Percentiles rank a stretch among this genome's conserved stretches.
phyloP scores from a whole-genome alignment of 176 grass and related monocot genomes.

The Oryza glaberrima region DNA sequence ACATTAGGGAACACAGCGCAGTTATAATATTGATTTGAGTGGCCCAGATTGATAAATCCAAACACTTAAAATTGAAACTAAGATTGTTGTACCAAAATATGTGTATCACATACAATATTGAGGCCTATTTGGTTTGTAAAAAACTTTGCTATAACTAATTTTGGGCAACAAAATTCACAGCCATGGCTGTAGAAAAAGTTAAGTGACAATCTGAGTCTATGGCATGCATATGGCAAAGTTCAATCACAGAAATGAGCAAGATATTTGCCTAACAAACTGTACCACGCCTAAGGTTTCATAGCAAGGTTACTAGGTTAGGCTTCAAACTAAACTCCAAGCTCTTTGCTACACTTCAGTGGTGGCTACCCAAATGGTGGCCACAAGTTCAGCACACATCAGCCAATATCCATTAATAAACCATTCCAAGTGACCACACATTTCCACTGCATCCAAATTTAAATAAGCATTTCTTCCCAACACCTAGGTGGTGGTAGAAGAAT shows the following conservation, averaged over 20 bases:
- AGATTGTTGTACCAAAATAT: neutral
- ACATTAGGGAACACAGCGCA: slow-evolving; percentile 25
- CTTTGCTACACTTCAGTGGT: neutral
- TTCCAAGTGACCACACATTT: slow-evolving; percentile 3
- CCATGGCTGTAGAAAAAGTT: neutral
- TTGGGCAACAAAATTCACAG: neutral
- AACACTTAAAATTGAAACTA: neutral
- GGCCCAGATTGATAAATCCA: slow-evolving; percentile 3
- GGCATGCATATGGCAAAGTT: neutral
- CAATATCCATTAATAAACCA: slow-evolving; percentile 12
- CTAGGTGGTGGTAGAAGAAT: slow-evolving; percentile 3
- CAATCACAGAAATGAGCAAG: neutral
- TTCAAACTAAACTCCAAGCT: slow-evolving; percentile 2
- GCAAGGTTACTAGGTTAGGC: neutral
- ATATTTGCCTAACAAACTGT: neutral
- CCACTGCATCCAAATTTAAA: slow-evolving; percentile 21
- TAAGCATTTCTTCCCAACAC: slow-evolving; percentile 5
- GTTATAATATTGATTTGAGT: slow-evolving; percentile 32
- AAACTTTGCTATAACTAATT: neutral
- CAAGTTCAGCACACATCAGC: neutral
- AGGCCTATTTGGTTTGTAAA: neutral
- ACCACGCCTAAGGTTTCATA: neutral
- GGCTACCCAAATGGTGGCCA: slow-evolving; percentile 8
- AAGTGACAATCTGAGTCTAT: neutral
- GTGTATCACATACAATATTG: slow-evolving; percentile 21